These are phyloP conservation scores for Trichoderma lentiforme DNA, from an alignment of 2,329 filamentous ascomycete genomes.

Conservation along the genomic window DNA sequence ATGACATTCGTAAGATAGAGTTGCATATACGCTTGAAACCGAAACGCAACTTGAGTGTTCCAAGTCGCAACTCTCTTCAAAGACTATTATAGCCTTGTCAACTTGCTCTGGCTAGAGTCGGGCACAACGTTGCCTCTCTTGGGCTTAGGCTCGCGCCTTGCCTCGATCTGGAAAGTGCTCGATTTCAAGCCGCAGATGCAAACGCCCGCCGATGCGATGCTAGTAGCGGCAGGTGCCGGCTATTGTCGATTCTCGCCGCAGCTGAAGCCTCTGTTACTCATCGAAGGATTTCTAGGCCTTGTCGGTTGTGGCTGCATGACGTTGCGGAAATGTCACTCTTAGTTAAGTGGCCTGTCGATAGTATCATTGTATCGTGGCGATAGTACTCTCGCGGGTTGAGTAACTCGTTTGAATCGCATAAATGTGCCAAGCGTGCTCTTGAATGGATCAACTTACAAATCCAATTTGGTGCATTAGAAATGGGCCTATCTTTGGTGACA, in stretches of 20 bases:
- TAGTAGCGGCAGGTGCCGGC: background rate
- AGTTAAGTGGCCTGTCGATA: background rate
- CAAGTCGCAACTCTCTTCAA: background rate
- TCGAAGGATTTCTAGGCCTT: background rate
- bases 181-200: background rate
- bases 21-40: background rate
- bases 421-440: background rate
- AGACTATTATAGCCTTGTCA: background rate
- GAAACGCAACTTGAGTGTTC: background rate
- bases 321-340: background rate
- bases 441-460: slow-evolving; percentile 4
- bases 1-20: background rate
- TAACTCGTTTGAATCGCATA: background rate
- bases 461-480: background rate
- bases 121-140: background rate
- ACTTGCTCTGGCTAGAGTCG: background rate
- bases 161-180: background rate
- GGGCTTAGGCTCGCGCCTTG: background rate
- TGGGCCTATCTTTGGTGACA: background rate
- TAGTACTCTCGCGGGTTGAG: background rate
- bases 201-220: background rate
- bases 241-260: background rate
- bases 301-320: background rate
- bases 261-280: background rate
- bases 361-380: background rate